phyloP scores from a whole-genome alignment of 805 yeast species.

The Suhomyces xylopsoci region DNA sequence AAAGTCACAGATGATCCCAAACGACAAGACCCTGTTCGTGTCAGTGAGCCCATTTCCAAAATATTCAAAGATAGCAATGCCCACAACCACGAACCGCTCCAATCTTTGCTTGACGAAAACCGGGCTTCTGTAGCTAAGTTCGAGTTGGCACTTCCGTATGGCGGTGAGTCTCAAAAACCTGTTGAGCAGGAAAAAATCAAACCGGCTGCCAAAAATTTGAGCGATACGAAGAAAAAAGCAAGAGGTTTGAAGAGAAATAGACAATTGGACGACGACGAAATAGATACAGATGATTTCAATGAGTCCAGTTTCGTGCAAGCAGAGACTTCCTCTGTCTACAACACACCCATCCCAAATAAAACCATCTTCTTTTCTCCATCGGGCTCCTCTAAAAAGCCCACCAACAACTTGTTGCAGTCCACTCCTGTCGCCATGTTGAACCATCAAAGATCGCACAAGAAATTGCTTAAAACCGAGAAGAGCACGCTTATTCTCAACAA shows the following conservation, averaged over 20 bases:
- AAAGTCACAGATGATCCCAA: conserved; percentile 13
- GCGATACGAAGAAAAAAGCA: not conserved
- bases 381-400: conserved; percentile 14
- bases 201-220: not conserved
- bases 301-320: conserved; percentile 5
- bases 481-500: not conserved
- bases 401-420: conserved; percentile 17
- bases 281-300: not conserved
- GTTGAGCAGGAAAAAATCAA: not conserved
- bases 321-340: conserved; percentile 13
- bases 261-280: conserved; percentile 1
- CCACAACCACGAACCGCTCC: conserved; percentile 19
- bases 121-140: conserved; percentile 11
- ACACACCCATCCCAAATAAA: conserved; percentile 27
- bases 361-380: conserved; percentile 29
- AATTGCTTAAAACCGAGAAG: conserved; percentile 7
- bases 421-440: conserved; percentile 24
- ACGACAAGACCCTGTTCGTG: conserved; percentile 8
- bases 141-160: conserved; percentile 17
- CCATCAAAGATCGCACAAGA: conserved; percentile 13
- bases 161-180: not conserved
- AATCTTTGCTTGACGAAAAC: conserved; percentile 18
- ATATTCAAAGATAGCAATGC: conserved; percentile 5
- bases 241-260: conserved; percentile 11
- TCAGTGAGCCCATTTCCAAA: conserved; percentile 13